Percentiles rank a stretch among this genome's conserved stretches.
phyloP scores from a whole-genome alignment of 805 yeast genomes.

The Saccharomycopsis olivae region DNA sequence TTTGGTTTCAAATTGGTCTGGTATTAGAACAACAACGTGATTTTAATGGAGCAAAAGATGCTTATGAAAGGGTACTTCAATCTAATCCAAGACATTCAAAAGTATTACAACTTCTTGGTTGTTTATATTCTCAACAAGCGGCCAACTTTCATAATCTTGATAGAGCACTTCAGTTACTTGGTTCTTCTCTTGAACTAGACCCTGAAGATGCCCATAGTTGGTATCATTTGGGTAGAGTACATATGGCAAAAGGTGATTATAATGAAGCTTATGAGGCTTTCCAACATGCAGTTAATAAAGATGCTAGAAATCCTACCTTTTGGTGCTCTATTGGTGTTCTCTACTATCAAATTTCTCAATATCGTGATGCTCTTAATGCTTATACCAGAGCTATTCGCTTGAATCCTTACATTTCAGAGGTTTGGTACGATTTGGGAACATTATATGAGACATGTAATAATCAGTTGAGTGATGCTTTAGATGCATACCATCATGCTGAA shows the following conservation, averaged over 20 bases:
- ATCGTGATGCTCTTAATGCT: constrained; percentile 94
- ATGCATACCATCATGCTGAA: constrained; percentile 95
- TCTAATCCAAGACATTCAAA: constrained; percentile 93
- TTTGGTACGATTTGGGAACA: constrained; percentile 98
- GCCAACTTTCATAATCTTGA: constrained; percentile 70
- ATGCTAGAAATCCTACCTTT: constrained; percentile 93
- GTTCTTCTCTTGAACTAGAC: constrained; percentile 85
- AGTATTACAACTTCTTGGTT: constrained; percentile 91
- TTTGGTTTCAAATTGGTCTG: constrained; percentile 97
- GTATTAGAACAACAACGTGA: constrained; percentile 91
- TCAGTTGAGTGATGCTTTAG: constrained; percentile 89
- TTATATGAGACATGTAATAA: constrained; percentile 95
- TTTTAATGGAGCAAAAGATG: constrained; percentile 85
- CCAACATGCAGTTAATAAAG: constrained; percentile 97
- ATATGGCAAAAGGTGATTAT: constrained; percentile 92
- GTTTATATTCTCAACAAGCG: constrained; percentile 74
- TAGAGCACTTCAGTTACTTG: constrained; percentile 67
- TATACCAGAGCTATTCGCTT: constrained; percentile 93
- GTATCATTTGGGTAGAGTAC: constrained; percentile 94
- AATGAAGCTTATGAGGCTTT: constrained; percentile 96
- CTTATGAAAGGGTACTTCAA: constrained; percentile 83
- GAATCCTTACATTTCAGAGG: constrained; percentile 93
- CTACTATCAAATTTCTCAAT: constrained; percentile 92
- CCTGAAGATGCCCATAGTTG: constrained; percentile 90
- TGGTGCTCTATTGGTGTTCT: constrained; percentile 96